Evolutionary conservation across 768 basidiomycete genomes (phyloP).

Genomic region (Clitopilus hobsonii): DNA sequence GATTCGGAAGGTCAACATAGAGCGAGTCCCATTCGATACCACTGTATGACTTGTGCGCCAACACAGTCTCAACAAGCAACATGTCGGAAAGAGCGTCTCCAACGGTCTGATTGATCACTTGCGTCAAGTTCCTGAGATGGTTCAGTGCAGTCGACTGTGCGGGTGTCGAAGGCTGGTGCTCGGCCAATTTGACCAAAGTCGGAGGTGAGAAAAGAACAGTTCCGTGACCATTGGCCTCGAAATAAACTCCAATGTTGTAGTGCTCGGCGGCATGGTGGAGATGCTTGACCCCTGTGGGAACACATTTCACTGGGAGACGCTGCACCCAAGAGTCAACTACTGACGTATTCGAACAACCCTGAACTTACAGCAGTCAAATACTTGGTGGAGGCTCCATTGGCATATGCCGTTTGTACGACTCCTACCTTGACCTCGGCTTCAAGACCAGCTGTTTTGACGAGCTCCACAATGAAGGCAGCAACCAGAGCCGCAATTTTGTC

Average conservation of each 20-base stretch:
- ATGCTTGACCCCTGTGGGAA: constrained; percentile 95
- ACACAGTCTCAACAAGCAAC: constrained; percentile 90
- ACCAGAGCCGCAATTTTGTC: constrained; percentile 97
- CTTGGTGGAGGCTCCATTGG: constrained; percentile 94
- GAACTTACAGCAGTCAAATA: constrained; percentile 73
- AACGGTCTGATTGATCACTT: constrained; percentile 96
- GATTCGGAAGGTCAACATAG: constrained; percentile 92
- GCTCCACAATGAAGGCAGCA: constrained; percentile 87
- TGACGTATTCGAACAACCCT: not conserved
- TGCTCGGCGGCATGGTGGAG: constrained; percentile 95
- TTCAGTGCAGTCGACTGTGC: constrained; percentile 78
- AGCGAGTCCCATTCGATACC: constrained; percentile 87
- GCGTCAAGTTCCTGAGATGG: constrained; percentile 70
- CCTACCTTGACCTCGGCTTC: constrained; percentile 79
- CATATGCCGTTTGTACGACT: constrained; percentile 97
- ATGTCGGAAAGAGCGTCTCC: constrained; percentile 96
- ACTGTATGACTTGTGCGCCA: constrained; percentile 84
- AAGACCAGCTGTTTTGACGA: constrained; percentile 81
- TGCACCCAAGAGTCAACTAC: constrained; percentile 25
- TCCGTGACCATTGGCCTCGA: constrained; percentile 98
- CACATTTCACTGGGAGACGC: constrained; percentile 93
- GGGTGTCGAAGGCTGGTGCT: constrained; percentile 71
- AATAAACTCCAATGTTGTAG: constrained; percentile 96
- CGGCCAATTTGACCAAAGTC: constrained; percentile 57
- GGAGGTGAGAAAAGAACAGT: constrained; percentile 89